Evolutionary conservation across 345 rosid genomes (phyloP), one percentile per base, ranked within the genome.

Genomic region (Brassica nigra): DNA sequence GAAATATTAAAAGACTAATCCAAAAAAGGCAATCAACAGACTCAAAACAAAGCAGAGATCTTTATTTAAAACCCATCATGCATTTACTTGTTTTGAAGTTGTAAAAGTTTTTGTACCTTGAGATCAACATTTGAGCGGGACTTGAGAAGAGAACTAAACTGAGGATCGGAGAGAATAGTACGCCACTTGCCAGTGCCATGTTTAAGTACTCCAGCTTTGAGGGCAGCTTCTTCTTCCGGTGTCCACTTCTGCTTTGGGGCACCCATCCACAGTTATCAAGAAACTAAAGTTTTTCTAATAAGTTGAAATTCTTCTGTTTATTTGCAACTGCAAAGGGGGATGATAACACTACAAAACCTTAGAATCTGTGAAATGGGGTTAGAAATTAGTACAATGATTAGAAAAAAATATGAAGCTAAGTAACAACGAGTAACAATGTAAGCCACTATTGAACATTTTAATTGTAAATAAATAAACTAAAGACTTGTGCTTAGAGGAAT

Each of bases 231-330:
- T 91, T 96, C 99, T 78, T 92, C 99, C 1, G 91, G 89, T 33
- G 97, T 96, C 99, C 99, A 96, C 87, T 96, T 96, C 84, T 96
- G 99, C 87, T 96, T 96, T 29, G 99, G 99, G 37, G 98, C 99
- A 75, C 99, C 99, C 99, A 96, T 96, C 58, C 70, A 74, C 70
- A 80, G 67, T 80, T 67, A 30, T 59, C 39, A 8, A 36, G 5
- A 37, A 64, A 70, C 65, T 27, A 14, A 31, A 15, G 31, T 63
- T 7, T 65, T 1, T 16, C 8, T 5, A 10, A 31, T 5, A 66
- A 68, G 77, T 52, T 20, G 68, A 73, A 57, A n/a, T 9, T 59
- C 73, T 36, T 68, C 8, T 74, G 1, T 20, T 11, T 16, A 47
- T 8, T 59, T 52, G 8, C 5, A 33, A 58, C 82, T 62, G 79